Conservation (phyloP, 306 rosid genomes). For the Mucuna pruriens region DNA sequence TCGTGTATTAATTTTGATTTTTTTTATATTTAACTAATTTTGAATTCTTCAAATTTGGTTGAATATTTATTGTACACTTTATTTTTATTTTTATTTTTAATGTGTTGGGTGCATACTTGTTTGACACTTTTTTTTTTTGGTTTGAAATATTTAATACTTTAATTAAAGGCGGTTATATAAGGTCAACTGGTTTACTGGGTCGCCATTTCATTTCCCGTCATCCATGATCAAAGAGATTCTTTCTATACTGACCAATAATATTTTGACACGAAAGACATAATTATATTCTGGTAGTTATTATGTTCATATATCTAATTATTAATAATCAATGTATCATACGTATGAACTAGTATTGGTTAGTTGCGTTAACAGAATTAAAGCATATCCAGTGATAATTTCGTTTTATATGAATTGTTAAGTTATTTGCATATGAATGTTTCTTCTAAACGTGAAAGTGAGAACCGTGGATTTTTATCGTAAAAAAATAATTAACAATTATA, state of each 20-base stretch:
- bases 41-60: slow-evolving; percentile 38
- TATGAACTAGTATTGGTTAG: neutral
- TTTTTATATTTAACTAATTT: too few relatives aligned
- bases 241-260: neutral
- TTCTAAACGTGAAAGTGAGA: neutral
- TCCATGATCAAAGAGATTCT: neutral
- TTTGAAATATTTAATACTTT: neutral
- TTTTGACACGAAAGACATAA: neutral
- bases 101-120: neutral
- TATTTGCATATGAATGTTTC: neutral
- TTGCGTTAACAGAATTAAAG: neutral
- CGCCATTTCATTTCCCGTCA: neutral
- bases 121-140: neutral
- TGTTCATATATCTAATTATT: neutral
- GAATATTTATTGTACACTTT: neutral
- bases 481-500: neutral
- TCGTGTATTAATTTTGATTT: too few relatives aligned
- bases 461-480: neutral
- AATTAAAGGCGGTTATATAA: slow-evolving; percentile 8
- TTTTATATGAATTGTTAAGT: neutral
- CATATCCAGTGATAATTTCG: neutral
- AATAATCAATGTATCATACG: neutral
- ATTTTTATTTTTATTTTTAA: neutral
- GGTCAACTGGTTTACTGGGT: slow-evolving; percentile 46
- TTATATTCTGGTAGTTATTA: neutral